Percentiles rank a stretch among this genome's conserved stretches.
phyloP scores from a whole-genome alignment of 768 basidiomycete species.

The Lactarius hatsudake region DNA sequence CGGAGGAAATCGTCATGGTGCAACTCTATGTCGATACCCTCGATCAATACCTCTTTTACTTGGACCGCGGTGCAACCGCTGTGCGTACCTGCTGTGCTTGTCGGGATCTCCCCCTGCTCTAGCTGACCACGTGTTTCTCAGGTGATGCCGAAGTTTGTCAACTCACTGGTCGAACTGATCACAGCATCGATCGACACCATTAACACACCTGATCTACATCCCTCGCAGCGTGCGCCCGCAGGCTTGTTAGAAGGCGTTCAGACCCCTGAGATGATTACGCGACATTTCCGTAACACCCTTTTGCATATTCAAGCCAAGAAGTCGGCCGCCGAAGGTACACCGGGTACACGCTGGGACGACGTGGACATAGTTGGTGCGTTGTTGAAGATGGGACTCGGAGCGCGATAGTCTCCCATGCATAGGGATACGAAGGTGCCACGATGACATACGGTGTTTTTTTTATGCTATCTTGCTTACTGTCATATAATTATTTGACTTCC shows the following conservation, averaged over 20 bases:
- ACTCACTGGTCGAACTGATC: conserved; percentile 93
- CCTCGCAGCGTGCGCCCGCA: conserved; percentile 80
- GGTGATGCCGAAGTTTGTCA: conserved; percentile 95
- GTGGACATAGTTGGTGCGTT: conserved; percentile 87
- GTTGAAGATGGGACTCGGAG: conserved; percentile 72
- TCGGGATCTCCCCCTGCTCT: not conserved
- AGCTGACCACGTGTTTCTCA: conserved; percentile 33
- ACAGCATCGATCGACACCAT: conserved; percentile 92
- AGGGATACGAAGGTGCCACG: conserved; percentile 11
- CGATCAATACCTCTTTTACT: conserved; percentile 94
- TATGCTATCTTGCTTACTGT: conserved; percentile 23
- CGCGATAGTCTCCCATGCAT: conserved; percentile 5
- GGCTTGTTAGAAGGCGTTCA: conserved; percentile 91
- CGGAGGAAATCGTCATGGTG: conserved; percentile 94
- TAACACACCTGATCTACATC: conserved; percentile 82
- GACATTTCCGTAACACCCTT: conserved; percentile 92
- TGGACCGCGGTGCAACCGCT: conserved; percentile 88
- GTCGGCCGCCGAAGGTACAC: conserved; percentile 44
- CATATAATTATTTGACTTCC: conserved; percentile 7
- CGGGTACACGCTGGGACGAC: conserved; percentile 64
- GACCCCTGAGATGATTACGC: conserved; percentile 88
- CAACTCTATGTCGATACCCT: conserved; percentile 96
- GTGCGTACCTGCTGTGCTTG: conserved; percentile 48
- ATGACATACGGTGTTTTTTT: conserved; percentile 13
- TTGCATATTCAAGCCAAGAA: conserved; percentile 79